A percentile compares a stretch with the other conserved stretches of the same genome.
Evolutionary conservation across 2,329 filamentous ascomycete species (phyloP).

Genomic region (Aureobasidium zeae): DNA sequence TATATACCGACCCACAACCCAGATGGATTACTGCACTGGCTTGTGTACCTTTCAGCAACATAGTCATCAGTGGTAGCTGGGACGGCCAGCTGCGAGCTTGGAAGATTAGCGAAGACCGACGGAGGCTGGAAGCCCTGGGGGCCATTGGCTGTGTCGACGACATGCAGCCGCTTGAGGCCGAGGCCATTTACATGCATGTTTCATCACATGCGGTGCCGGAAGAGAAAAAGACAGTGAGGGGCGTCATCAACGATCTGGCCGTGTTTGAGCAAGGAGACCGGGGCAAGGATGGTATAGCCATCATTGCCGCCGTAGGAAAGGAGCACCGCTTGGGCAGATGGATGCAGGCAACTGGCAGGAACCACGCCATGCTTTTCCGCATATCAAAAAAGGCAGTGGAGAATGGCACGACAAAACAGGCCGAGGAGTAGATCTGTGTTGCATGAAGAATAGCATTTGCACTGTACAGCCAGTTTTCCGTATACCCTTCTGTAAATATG

Average conservation of each 20-base stretch:
- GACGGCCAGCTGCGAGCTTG: slow-evolving; percentile 81
- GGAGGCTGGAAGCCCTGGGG: slow-evolving; percentile 63
- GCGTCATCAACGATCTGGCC: slow-evolving; percentile 80
- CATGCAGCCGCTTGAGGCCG: slow-evolving; percentile 19
- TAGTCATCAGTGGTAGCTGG: slow-evolving; percentile 89
- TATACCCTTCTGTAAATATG: too few species aligned
- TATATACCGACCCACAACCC: slow-evolving; percentile 46
- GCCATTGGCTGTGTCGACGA: slow-evolving; percentile 45
- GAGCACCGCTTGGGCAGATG: slow-evolving; percentile 80
- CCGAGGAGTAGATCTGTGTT: too few species aligned
- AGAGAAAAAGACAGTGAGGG: slow-evolving; percentile 43
- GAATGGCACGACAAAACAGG: neutral
- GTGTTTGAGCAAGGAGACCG: slow-evolving; percentile 76
- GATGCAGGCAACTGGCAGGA: slow-evolving; percentile 60
- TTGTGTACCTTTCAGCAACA: slow-evolving; percentile 79
- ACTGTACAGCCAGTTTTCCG: too few species aligned
- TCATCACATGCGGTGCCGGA: slow-evolving; percentile 14
- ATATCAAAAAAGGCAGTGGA: slow-evolving; percentile 43
- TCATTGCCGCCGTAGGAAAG: slow-evolving; percentile 78
- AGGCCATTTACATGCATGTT: slow-evolving; percentile 12
- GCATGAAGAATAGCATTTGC: too few species aligned
- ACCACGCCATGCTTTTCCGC: slow-evolving; percentile 83
- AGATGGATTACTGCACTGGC: slow-evolving; percentile 85
- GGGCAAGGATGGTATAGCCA: slow-evolving; percentile 63
- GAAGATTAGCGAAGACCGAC: slow-evolving; percentile 76